phyloP scores from a whole-genome alignment of 2,329 filamentous ascomycete genomes.

The Trichoderma sp. region DNA sequence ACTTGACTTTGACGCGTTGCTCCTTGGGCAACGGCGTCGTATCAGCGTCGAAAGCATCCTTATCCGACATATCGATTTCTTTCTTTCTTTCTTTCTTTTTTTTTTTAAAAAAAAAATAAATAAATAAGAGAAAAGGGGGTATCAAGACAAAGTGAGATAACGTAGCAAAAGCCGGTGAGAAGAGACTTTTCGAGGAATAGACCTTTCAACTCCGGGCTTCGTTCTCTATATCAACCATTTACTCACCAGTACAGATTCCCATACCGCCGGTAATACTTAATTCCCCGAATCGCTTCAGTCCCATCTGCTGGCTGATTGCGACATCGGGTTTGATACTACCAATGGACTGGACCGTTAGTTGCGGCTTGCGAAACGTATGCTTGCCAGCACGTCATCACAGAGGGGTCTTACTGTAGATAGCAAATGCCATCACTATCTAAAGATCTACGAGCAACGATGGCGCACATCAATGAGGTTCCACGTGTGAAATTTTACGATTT shows the following conservation, averaged over 20 bases:
- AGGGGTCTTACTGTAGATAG: background rate
- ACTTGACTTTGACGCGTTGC: constrained; percentile 48
- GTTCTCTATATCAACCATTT: constrained; percentile 14
- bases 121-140: background rate
- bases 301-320: constrained; percentile 5
- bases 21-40: constrained; percentile 27
- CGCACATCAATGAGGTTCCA: background rate
- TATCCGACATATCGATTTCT: constrained; percentile 1
- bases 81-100: background rate
- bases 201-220: background rate
- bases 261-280: background rate
- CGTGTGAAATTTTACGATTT: background rate
- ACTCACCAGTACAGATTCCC: background rate
- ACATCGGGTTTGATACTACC: constrained; percentile 11
- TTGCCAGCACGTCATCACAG: constrained; percentile 19
- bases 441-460: background rate
- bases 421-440: background rate
- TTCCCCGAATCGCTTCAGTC: background rate
- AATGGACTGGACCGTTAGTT: background rate
- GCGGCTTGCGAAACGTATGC: constrained; percentile 16
- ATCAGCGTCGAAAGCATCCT: background rate
- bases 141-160: background rate
- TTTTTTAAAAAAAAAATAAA: background rate
- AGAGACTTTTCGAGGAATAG: background rate
- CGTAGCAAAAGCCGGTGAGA: background rate